Evolutionary conservation across 1,139 yeast genomes (phyloP).

Genomic region (Saccharomyces hybrid): DNA sequence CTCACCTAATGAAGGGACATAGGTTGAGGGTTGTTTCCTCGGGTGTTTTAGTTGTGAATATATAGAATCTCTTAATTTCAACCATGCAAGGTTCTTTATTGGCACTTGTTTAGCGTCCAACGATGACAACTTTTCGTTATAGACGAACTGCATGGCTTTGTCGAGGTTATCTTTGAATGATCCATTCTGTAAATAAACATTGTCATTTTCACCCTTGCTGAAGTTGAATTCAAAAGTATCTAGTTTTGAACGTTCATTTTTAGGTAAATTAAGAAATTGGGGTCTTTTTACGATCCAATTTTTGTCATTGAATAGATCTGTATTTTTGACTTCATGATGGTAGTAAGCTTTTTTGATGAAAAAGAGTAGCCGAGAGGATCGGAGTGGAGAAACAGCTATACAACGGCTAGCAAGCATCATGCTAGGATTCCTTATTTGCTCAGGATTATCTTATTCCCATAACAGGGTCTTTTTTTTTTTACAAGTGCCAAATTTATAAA

Average conservation of each 20-base stretch:
- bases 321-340: background rate
- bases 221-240: slow-evolving; percentile 6
- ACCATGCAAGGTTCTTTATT: slow-evolving; percentile 17
- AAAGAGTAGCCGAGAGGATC: background rate
- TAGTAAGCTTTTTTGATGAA: background rate
- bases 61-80: slow-evolving; percentile 19
- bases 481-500: background rate
- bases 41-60: slow-evolving; percentile 15
- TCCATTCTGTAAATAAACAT: slow-evolving; percentile 11
- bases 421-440: background rate
- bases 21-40: slow-evolving; percentile 3
- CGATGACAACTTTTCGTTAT: slow-evolving; percentile 15
- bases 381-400: background rate
- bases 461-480: background rate
- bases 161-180: slow-evolving; percentile 13
- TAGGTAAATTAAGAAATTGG: slow-evolving; percentile 13
- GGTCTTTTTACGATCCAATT: slow-evolving; percentile 17
- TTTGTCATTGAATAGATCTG: slow-evolving; percentile 5
- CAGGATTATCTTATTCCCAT: too few species aligned
- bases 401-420: background rate
- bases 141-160: slow-evolving; percentile 13
- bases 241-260: slow-evolving; percentile 8
- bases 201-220: slow-evolving; percentile 3
- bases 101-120: slow-evolving; percentile 6
- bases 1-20: slow-evolving; percentile 10